Evolutionary conservation across 176 grass and related monocot genomes (phyloP), one percentile per base, ranked within the genome.

Genomic region (Phoenix dactylifera): DNA sequence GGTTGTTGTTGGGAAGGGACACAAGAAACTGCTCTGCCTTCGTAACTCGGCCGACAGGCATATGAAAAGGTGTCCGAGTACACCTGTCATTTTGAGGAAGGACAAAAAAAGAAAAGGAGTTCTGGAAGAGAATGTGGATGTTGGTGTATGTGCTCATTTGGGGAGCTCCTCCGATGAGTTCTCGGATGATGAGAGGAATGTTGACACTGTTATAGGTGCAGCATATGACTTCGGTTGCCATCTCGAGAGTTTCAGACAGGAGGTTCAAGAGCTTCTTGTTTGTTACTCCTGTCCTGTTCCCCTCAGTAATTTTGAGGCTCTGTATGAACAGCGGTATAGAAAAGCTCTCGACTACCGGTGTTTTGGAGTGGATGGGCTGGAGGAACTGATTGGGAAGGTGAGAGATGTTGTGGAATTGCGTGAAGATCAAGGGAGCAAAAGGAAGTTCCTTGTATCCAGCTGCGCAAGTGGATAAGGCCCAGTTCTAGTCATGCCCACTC

Each of bases 271-370:
- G 70, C 83, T 97, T 78, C 79, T 90, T 50, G 87, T 91, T 60
- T 97, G 92, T 71, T 90, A 85, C 75, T 79, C 68, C 32, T 82
- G 67, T 64, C 92, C 87, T 18, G 66, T 97, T 64, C 86, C 58
- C 6, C 60, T 97, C 26, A 56, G 64, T 60, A 30, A 64, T 52
- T 85, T 97, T 4, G 62, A 85, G 68, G 32, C 28, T 35, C 70
- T 88, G 7, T 97, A 97, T 15, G 65, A 91, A 58, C 87, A 97
- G 39, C 72, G 86, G 59, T 91, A 97, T 72, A 97, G 91, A 78
- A 91, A 88, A 72, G 67, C 48, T 22, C 50, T 97, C n/a, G 70
- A 91, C 49, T 85, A 84, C 59, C 73, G 67, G 57, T 72, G 68
- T 69, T 88, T 85, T 32, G 76, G 87, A 67, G 81, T 88, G 14